These are phyloP conservation scores for Coemansia sp. DNA, from an alignment of 192 early-diverging fungal species.

Conservation along the genomic window DNA sequence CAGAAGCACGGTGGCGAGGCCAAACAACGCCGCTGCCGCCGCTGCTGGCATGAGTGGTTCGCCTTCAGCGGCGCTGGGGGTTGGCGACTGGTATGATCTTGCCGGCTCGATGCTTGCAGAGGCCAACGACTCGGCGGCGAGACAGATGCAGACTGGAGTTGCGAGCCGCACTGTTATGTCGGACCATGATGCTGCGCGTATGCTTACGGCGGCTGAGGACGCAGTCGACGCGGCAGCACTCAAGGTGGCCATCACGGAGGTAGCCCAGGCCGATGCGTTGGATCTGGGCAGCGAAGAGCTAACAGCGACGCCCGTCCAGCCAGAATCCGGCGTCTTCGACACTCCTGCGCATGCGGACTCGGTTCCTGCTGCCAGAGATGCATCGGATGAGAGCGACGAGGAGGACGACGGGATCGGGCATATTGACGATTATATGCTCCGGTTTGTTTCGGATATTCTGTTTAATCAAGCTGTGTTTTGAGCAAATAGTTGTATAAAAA, in stretches of 20 bases:
- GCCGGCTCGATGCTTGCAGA: constrained; percentile 23
- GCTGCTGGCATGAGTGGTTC: not conserved
- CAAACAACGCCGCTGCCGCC: not conserved
- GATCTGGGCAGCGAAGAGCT: constrained; percentile 19
- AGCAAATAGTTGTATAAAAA: too few species aligned
- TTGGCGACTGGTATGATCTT: constrained; percentile 44
- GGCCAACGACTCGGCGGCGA: not conserved
- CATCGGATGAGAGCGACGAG: constrained; percentile 16
- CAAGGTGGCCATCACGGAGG: constrained; percentile 27
- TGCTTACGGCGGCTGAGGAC: constrained; percentile 25
- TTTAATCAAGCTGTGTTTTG: not conserved
- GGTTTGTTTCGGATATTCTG: constrained; percentile 36
- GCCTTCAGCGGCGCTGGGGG: constrained; percentile 6
- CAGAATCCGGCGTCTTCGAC: not conserved
- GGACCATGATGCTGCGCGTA: constrained; percentile 15
- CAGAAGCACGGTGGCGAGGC: too few species aligned
- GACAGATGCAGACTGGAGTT: not conserved
- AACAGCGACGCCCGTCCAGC: not conserved
- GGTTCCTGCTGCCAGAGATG: not conserved
- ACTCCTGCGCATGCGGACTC: not conserved
- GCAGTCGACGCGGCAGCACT: constrained; percentile 34
- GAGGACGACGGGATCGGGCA: constrained; percentile 57
- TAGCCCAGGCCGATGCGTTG: constrained; percentile 35
- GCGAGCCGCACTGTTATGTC: not conserved
- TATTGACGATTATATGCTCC: constrained; percentile 72